These are phyloP conservation scores for Proliferodiscus dingleyae DNA, from an alignment of 2,329 filamentous ascomycete genomes.

Conservation along the genomic window DNA sequence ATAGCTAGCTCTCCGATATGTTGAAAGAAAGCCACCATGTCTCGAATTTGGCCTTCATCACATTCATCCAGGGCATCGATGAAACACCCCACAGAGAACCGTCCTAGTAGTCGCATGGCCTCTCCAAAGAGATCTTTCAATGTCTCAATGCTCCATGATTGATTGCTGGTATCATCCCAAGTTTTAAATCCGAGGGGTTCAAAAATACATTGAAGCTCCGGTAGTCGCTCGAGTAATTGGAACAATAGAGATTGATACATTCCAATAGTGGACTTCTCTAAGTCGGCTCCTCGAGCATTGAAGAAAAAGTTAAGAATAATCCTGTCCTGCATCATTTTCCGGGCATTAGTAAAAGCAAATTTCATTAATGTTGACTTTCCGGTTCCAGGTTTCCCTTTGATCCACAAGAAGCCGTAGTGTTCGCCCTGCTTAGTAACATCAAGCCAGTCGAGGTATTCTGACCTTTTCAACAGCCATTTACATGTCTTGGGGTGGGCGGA, in stretches of 20 bases:
- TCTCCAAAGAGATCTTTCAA: conserved; percentile 25
- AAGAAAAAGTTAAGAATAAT: conserved; percentile 20
- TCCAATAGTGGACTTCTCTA: conserved; percentile 35
- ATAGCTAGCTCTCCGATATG: conserved; percentile 17
- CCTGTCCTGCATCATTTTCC: too few species aligned
- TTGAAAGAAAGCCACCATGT: conserved; percentile 31
- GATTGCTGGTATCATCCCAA: conserved; percentile 1
- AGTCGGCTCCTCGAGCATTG: conserved; percentile 16
- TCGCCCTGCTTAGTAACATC: conserved; percentile 24
- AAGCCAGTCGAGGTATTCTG: conserved; percentile 36
- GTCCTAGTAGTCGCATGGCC: conserved; percentile 23
- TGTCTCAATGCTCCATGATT: conserved; percentile 17
- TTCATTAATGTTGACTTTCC: conserved; percentile 43
- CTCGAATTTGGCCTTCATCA: conserved; percentile 30
- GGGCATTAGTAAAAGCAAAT: neutral
- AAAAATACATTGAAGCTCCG: conserved; percentile 34
- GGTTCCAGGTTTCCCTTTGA: conserved; percentile 42
- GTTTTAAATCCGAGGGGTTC: conserved; percentile 14
- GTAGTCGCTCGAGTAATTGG: conserved; percentile 36
- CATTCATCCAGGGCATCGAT: conserved; percentile 45
- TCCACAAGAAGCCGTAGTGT: conserved; percentile 41
- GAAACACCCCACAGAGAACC: conserved; percentile 30
- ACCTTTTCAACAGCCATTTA: conserved; percentile 35
- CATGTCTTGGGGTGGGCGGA: conserved; percentile 35
- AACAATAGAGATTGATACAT: conserved; percentile 43